Base-by-base conservation (phyloP, 495 filamentous ascomycete genomes). In the Rusavskia elegans region DNA sequence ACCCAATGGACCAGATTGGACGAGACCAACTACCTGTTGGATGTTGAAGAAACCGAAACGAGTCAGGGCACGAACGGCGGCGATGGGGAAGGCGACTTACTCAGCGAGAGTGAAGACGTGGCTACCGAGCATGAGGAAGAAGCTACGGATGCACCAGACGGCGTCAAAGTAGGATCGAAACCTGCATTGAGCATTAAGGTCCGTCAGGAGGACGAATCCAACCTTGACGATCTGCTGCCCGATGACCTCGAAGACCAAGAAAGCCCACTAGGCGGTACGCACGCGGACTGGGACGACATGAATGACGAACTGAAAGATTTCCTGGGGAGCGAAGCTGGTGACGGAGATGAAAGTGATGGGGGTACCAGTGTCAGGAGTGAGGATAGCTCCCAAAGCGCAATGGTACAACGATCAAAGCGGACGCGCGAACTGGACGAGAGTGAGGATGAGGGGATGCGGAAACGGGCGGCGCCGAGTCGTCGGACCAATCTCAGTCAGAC, bases 271-370 rank as follows among this genome's bases (percentile, higher is more conserved):
- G 73, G 79, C 32, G 68, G 68, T 48, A 61, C 74, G 0, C 68
- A 74, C 20, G 76, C 80, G 52, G 74, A 84, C 49, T 83, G 81
- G 80, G 70, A 69, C 36, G 67, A 64, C 14, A 71, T 83, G 13
- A 80, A 87, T 55, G 82, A 83, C 46, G 88, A 93, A 60, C 66
- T 92, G 5, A 74, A 79, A 40, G 86, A 89, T 17, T 93, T 92
- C 57, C 68, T 92, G 54, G 83, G 75, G 13, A 77, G 73, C 21
- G 78, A 82, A 19, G 79, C 79, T 44, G 82, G 80, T 30, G 71
- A 74, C 49, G 75, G 68, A 55, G 76, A 77, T 45, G 55, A 61
- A 56, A 66, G 60, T 42, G 72, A 74, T 60, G 69, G 56, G 36
- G 69, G 71, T 25, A 51, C 57, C 16, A 63, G 60, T 3, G 52